A percentile compares a stretch with the other conserved stretches of the same genome.
phyloP scores from a whole-genome alignment of 2,329 filamentous ascomycete genomes.

The Coniochaeta ligniaria region DNA sequence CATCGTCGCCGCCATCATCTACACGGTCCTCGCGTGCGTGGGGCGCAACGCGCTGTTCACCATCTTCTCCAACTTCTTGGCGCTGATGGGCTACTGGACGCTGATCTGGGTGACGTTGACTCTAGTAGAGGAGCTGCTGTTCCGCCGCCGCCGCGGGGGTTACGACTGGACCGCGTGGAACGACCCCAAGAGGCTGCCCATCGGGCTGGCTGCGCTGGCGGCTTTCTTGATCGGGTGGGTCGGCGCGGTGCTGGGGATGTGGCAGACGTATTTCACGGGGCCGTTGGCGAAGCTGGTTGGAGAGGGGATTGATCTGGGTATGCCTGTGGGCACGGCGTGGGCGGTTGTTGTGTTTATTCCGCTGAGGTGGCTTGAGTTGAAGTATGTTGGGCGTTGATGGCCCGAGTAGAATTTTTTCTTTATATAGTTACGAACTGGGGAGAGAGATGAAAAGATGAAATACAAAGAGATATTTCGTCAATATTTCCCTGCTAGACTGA shows the following conservation, averaged over 20 bases:
- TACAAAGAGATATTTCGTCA: too few relatives aligned
- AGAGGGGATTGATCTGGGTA: slow-evolving; percentile 13
- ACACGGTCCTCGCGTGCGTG: slow-evolving; percentile 57
- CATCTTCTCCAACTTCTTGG: slow-evolving; percentile 64
- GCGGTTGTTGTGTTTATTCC: slow-evolving; percentile 13
- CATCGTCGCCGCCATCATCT: slow-evolving; percentile 52
- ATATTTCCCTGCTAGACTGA: too few relatives aligned
- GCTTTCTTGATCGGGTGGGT: slow-evolving; percentile 60
- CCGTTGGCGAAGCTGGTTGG: slow-evolving; percentile 28
- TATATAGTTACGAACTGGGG: too few relatives aligned
- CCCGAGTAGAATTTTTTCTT: too few relatives aligned
- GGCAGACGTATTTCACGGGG: slow-evolving; percentile 62
- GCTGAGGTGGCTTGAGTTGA: slow-evolving; percentile 15
- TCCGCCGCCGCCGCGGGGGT: slow-evolving; percentile 31
- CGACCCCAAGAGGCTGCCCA: slow-evolving; percentile 47
- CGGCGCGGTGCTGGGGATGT: slow-evolving; percentile 60
- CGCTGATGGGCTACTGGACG: slow-evolving; percentile 66
- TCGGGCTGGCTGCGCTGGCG: slow-evolving; percentile 53
- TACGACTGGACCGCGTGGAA: slow-evolving; percentile 53
- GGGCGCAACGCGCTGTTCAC: slow-evolving; percentile 52
- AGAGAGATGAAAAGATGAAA: too few relatives aligned
- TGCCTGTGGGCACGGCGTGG: slow-evolving; percentile 15
- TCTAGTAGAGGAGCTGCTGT: slow-evolving; percentile 55
- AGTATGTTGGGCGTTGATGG: slow-evolving; percentile 1
- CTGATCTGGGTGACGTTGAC: slow-evolving; percentile 57